Percentiles rank a stretch among this genome's conserved stretches.
phyloP scores from a whole-genome alignment of 2,329 filamentous ascomycete genomes.

The Pyrenophora graminea region DNA sequence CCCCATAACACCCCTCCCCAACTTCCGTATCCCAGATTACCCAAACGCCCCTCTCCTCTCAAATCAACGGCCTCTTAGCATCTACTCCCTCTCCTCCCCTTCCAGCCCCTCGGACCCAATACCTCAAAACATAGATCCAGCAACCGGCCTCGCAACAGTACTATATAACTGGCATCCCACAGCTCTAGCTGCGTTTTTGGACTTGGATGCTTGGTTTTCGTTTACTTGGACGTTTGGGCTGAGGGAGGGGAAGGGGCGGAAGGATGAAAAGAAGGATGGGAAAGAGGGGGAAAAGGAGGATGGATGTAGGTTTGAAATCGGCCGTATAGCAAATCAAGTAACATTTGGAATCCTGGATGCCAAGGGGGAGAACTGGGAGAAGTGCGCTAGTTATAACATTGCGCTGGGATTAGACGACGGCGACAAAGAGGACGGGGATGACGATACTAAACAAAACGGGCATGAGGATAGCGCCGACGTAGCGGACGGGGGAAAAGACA shows the following conservation, averaged over 20 bases:
- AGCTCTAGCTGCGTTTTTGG: conserved; percentile 23
- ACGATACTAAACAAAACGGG: not conserved
- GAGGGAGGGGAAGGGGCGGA: no score
- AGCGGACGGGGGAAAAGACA: not conserved
- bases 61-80: conserved; percentile 12
- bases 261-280: no score
- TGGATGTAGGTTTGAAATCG: conserved; percentile 24
- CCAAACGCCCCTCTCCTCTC: conserved; percentile 11
- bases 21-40: conserved; percentile 21
- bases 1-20: not conserved
- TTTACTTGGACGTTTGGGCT: conserved; percentile 20
- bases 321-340: conserved; percentile 27
- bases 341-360: conserved; percentile 27
- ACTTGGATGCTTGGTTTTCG: conserved; percentile 32
- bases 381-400: conserved; percentile 30
- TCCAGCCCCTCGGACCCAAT: no score
- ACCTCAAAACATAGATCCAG: conserved; percentile 4
- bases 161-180: conserved; percentile 27
- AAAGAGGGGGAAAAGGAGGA: no score
- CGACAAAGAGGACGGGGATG: not conserved
- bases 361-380: conserved; percentile 22
- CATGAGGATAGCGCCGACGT: no score
- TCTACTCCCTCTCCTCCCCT: conserved; percentile 4
- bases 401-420: not conserved
- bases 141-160: conserved; percentile 24